Evolutionary conservation across 2,329 filamentous ascomycete genomes (phyloP).

Genomic region (Zarea fungicola): DNA sequence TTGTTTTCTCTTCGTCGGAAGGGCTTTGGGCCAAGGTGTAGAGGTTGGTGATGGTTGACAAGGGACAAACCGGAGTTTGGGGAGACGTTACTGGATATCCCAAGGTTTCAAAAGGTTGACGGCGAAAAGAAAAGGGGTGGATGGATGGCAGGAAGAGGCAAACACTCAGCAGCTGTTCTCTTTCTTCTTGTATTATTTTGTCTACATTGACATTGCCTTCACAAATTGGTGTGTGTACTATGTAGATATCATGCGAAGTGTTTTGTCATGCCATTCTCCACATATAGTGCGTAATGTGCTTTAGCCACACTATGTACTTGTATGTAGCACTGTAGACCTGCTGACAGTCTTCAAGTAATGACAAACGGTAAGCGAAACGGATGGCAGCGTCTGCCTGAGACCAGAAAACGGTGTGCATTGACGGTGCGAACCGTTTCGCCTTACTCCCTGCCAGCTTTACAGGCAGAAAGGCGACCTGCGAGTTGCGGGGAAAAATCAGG

Average conservation of each 20-base stretch:
- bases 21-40: no score
- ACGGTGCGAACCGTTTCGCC: conserved; percentile 1
- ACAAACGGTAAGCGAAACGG: neutral
- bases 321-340: no score
- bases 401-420: neutral
- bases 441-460: neutral
- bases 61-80: neutral
- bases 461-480: neutral
- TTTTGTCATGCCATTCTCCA: no score
- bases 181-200: conserved; percentile 9
- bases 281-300: neutral
- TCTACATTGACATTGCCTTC: conserved; percentile 5
- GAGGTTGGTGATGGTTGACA: neutral
- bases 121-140: no score
- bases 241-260: no score
- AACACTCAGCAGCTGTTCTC: neutral
- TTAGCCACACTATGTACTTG: no score
- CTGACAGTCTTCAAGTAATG: no score
- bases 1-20: no score
- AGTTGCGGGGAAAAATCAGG: neutral
- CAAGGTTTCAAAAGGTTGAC: conserved; percentile 7
- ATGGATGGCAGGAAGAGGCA: neutral
- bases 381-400: neutral
- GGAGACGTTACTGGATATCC: conserved; percentile 10
- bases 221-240: neutral